Evolutionary conservation across 2,329 filamentous ascomycete genomes (phyloP).

Genomic region (Beauveria brongniartii): DNA sequence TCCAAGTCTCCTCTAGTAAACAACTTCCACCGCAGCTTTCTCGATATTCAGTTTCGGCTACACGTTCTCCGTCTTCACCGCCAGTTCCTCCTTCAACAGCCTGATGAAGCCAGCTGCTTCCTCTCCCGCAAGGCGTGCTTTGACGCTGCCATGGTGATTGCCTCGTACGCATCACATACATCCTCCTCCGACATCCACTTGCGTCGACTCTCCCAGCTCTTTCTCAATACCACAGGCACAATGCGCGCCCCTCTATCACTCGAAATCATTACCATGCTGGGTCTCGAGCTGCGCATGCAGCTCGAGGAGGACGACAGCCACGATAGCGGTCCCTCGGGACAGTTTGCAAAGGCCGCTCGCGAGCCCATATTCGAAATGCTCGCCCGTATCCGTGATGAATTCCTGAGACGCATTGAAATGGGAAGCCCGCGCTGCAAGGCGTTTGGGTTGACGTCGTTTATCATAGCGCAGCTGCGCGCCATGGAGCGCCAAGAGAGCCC

Average conservation of each 20-base stretch:
- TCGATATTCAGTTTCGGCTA: neutral
- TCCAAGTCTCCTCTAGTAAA: neutral
- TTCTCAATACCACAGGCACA: neutral
- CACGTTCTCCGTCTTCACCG: conserved; percentile 2
- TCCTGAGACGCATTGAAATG: neutral
- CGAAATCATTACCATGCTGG: conserved; percentile 6
- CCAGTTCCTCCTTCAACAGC: neutral
- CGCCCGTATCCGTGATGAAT: neutral
- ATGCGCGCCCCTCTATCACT: conserved; percentile 1
- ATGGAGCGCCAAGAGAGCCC: neutral
- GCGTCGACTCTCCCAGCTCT: neutral
- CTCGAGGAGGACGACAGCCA: neutral
- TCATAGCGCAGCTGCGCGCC: neutral
- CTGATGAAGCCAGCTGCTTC: neutral
- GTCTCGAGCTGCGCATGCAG: conserved; percentile 1
- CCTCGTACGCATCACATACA: neutral
- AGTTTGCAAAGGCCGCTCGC: neutral
- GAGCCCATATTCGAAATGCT: neutral
- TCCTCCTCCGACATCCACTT: neutral
- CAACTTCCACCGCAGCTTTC: conserved; percentile 1
- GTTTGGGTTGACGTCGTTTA: neutral
- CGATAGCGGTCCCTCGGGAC: neutral
- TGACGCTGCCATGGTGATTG: neutral
- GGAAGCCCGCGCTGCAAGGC: conserved; percentile 5
- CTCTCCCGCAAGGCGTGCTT: conserved; percentile 2